Evolutionary conservation across 805 yeast species (phyloP).

Genomic region (Pichia sporocuriosa): DNA sequence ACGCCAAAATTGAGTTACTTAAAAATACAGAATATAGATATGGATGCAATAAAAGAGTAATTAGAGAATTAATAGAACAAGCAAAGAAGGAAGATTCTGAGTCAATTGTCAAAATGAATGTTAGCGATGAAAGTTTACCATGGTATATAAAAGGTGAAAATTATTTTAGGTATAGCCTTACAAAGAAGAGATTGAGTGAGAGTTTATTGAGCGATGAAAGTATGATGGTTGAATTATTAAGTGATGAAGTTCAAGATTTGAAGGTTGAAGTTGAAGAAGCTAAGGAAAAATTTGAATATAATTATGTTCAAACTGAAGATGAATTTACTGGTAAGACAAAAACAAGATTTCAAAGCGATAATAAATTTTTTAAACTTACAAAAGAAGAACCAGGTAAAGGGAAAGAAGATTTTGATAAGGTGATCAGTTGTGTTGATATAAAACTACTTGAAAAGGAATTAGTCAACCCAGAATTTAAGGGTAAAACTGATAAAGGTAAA

Average conservation of each 20-base stretch:
- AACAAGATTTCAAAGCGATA: neutral
- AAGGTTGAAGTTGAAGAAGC: constrained; percentile 20
- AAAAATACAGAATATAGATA: constrained; percentile 23
- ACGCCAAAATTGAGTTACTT: constrained; percentile 25
- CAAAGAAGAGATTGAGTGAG: constrained; percentile 12
- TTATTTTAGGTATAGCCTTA: constrained; percentile 18
- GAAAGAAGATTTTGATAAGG: neutral
- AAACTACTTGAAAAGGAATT: constrained; percentile 10
- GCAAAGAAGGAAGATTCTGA: neutral
- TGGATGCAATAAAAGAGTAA: constrained; percentile 14
- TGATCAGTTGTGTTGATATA: constrained; percentile 1
- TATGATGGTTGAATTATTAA: constrained; percentile 14
- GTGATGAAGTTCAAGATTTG: constrained; percentile 17
- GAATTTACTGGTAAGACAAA: neutral
- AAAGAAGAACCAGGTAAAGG: neutral
- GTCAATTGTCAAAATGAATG: constrained; percentile 10
- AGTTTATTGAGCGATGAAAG: constrained; percentile 8
- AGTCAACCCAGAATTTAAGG: constrained; percentile 3
- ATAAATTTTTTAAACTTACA: constrained; percentile 5
- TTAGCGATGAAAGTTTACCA: constrained; percentile 23
- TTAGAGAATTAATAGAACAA: constrained; percentile 10
- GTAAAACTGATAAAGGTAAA: constrained; percentile 5
- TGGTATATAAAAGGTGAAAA: constrained; percentile 24
- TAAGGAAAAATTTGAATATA: constrained; percentile 23
- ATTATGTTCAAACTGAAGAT: constrained; percentile 18